Conservation (phyloP, 2,329 filamentous ascomycete genomes). For the Bipolaris victoriae region DNA sequence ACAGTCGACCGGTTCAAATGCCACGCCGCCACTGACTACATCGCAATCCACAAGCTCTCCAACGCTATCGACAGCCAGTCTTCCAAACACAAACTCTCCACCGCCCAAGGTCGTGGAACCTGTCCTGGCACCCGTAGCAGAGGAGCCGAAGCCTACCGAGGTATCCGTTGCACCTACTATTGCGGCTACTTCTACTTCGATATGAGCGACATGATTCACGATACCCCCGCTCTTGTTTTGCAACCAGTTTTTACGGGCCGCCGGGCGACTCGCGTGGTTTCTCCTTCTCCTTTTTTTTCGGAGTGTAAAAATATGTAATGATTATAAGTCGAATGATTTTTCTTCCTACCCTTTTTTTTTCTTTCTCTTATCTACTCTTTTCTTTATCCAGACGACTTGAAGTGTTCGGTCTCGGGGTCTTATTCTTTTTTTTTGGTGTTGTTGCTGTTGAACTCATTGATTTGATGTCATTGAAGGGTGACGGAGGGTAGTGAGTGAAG, state of each 20-base stretch:
- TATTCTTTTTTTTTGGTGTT: slow-evolving; percentile 3
- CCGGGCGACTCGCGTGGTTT: slow-evolving; percentile 27
- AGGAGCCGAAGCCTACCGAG: slow-evolving; percentile 31
- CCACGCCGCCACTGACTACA: slow-evolving; percentile 30
- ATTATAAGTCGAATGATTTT: slow-evolving; percentile 21
- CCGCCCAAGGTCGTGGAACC: slow-evolving; percentile 35
- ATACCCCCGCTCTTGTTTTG: slow-evolving; percentile 33
- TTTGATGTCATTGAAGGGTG: slow-evolving; percentile 1
- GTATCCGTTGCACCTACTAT: slow-evolving; percentile 16
- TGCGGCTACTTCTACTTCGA: slow-evolving; percentile 26
- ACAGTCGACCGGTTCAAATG: slow-evolving; percentile 30
- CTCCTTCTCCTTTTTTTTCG: slow-evolving; percentile 19
- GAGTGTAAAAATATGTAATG: slow-evolving; percentile 48
- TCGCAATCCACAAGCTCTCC: slow-evolving; percentile 41
- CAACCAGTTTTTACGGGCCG: slow-evolving; percentile 18
- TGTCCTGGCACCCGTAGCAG: slow-evolving; percentile 34
- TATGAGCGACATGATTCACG: slow-evolving; percentile 35
- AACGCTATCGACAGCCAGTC: slow-evolving; percentile 40
- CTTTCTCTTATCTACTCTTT: slow-evolving; percentile 5
- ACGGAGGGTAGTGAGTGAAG: background rate
- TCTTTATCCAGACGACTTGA: slow-evolving; percentile 19
- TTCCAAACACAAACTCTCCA: slow-evolving; percentile 39
- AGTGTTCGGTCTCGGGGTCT: slow-evolving; percentile 22
- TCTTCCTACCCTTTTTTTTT: slow-evolving; percentile 16
- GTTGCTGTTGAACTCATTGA: background rate